Evolutionary conservation across 331 rosid genomes (phyloP).

Genomic region (Quercus phellos): DNA sequence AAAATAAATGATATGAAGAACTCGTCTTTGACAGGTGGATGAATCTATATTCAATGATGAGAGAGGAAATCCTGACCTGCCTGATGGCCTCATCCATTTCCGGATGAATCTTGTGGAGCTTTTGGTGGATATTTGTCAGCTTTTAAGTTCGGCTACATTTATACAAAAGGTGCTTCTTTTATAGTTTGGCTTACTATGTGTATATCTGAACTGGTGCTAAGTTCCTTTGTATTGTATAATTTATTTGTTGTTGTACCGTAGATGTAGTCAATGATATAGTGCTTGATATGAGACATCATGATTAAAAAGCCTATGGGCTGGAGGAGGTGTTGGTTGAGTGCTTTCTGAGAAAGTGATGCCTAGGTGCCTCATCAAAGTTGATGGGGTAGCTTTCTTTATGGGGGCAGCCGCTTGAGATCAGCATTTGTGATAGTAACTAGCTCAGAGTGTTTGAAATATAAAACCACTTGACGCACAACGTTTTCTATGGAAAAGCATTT

Average conservation of each 20-base stretch:
- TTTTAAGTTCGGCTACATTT: constrained; percentile 67
- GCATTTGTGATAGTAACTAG: too few species aligned
- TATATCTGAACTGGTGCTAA: background rate
- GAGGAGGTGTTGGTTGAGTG: too few species aligned
- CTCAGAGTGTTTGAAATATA: too few species aligned
- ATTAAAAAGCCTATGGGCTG: too few species aligned
- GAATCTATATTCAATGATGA: constrained; percentile 61
- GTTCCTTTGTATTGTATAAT: background rate
- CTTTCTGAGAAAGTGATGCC: background rate
- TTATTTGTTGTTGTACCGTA: background rate
- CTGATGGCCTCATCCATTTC: constrained; percentile 88
- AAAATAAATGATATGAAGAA: constrained; percentile 16
- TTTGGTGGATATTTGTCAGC: constrained; percentile 89
- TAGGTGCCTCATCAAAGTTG: too few species aligned
- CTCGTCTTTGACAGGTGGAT: constrained; percentile 60
- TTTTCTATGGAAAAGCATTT: background rate
- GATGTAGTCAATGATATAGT: background rate
- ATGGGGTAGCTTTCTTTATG: too few species aligned
- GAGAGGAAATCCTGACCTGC: constrained; percentile 69
- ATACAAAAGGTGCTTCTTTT: constrained; percentile 63
- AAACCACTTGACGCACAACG: too few species aligned
- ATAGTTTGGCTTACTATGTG: background rate
- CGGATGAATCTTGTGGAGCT: constrained; percentile 84
- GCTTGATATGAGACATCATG: background rate
- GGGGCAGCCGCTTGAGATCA: too few species aligned